phyloP scores from a whole-genome alignment of 129 eudicot genomes.

The Tanacetum coccineum region DNA sequence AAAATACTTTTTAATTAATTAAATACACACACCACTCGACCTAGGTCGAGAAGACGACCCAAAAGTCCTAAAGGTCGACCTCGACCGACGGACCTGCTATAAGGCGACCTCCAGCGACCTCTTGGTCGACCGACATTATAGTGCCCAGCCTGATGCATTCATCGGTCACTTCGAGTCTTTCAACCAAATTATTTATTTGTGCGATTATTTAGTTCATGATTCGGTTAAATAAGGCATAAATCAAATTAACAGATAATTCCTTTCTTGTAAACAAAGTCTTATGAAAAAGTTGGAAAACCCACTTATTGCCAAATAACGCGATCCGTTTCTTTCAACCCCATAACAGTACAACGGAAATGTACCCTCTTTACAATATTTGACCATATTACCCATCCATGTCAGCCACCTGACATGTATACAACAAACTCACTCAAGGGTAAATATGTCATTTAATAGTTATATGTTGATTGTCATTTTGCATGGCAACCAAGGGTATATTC shows the following conservation, averaged over 20 bases:
- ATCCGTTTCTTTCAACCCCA: slow-evolving; percentile 46
- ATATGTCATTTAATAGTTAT: slow-evolving; percentile 6
- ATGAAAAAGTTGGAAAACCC: slow-evolving; percentile 4
- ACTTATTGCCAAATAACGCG: slow-evolving; percentile 48
- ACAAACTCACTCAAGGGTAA: neutral
- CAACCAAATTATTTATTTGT: no score
- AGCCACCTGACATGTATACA: neutral
- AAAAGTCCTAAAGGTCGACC: no score
- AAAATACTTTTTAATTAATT: no score
- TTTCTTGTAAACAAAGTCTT: slow-evolving; percentile 22
- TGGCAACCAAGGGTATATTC: slow-evolving; percentile 35
- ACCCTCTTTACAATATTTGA: slow-evolving; percentile 10
- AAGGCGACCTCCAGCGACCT: no score
- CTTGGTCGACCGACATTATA: no score
- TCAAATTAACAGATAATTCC: slow-evolving; percentile 13
- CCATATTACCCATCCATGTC: slow-evolving; percentile 26
- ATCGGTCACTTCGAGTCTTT: no score
- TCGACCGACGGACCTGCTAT: no score
- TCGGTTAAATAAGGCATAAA: neutral
- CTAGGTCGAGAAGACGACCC: no score
- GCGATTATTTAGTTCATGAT: no score
- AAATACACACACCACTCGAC: no score
- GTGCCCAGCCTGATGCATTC: no score
- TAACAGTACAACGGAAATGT: slow-evolving; percentile 38
- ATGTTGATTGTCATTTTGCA: slow-evolving; percentile 35